phyloP scores from a whole-genome alignment of 1,284 basidiomycete genomes.

The Trametes versicolor region DNA sequence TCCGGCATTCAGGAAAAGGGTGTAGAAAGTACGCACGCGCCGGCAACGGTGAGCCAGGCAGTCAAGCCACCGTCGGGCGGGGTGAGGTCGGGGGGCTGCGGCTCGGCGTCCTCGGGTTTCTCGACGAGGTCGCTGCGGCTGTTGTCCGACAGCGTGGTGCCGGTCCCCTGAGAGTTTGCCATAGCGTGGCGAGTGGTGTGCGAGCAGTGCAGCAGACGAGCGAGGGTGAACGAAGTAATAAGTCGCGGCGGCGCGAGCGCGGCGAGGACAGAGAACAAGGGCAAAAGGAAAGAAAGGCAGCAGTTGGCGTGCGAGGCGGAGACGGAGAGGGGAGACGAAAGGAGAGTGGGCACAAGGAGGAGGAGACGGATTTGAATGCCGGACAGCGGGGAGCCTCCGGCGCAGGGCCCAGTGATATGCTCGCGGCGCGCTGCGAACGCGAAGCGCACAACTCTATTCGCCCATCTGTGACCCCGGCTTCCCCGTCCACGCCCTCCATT shows the following conservation, averaged over 20 bases:
- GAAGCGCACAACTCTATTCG: constrained; percentile 3
- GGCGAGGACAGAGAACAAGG: background rate
- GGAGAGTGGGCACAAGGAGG: background rate
- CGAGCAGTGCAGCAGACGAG: too few relatives aligned
- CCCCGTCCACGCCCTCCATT: background rate
- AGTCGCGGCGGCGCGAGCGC: background rate
- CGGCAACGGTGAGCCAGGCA: constrained; percentile 34
- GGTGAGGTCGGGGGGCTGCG: background rate
- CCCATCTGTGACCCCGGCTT: background rate
- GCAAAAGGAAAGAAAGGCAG: constrained; percentile 1
- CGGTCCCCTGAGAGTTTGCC: constrained; percentile 14
- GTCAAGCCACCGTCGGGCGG: constrained; percentile 29
- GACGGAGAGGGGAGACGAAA: background rate
- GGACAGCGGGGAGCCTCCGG: too few relatives aligned
- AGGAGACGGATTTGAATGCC: constrained; percentile 1
- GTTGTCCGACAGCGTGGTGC: constrained; percentile 27
- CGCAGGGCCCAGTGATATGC: background rate
- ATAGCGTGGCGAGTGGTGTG: background rate
- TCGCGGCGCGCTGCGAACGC: constrained; percentile 7
- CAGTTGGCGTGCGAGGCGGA: constrained; percentile 4
- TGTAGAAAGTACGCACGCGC: constrained; percentile 27
- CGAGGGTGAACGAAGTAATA: background rate
- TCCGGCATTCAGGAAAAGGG: background rate
- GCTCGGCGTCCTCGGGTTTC: constrained; percentile 10
- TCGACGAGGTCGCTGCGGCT: constrained; percentile 29